Evolutionary conservation across 768 basidiomycete genomes (phyloP), one percentile per base, ranked within the genome.

Genomic region (Nevesoporus exiguus): DNA sequence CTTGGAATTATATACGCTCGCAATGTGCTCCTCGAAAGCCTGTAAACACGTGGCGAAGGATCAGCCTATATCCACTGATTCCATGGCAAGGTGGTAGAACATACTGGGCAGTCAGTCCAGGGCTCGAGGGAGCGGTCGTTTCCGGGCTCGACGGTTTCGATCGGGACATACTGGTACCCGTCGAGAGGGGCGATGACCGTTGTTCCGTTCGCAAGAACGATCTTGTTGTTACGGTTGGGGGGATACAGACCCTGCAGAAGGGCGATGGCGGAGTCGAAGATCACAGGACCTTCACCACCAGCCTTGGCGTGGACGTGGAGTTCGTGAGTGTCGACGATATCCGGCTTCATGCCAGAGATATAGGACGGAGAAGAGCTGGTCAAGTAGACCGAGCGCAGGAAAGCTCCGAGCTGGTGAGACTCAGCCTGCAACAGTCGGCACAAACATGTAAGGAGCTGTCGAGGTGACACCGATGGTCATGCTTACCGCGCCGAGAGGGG

Each of bases 151-250:
- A 93, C 86, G n/a, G 90, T 90, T 75, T 92, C 86, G 29, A 91
- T 88, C 1, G 91, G 88, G 45, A 94, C 80, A 60, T 93, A 94
- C 71, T 93, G 90, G 70, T 93, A 94, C 3, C 90, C 89, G 15
- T 82, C 81, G 9, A 93, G 79, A 24, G 93, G 91, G 2, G 88
- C 82, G 21, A 80, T 70, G 59, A 94, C 74, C 24, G 76, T 80
- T 14, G 83, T 82, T 52, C 84, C 88, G 58, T 95, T 90, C 3
- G 92, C 92, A 15, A 95, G 83, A 7, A 76, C 76, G 60, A 88
- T 86, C 65, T 80, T 84, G 73, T 89, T 88, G 34, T 80, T 76
- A 10, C 76, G 72, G 66, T 80, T 87, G n/a, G 91, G 90, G 22
- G 91, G 91, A 79, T 85, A 92, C 46, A 93, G 76, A 40, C 91